Conservation (phyloP, 2,329 filamentous ascomycete species). For the Pseudogymnoascus sp. region DNA sequence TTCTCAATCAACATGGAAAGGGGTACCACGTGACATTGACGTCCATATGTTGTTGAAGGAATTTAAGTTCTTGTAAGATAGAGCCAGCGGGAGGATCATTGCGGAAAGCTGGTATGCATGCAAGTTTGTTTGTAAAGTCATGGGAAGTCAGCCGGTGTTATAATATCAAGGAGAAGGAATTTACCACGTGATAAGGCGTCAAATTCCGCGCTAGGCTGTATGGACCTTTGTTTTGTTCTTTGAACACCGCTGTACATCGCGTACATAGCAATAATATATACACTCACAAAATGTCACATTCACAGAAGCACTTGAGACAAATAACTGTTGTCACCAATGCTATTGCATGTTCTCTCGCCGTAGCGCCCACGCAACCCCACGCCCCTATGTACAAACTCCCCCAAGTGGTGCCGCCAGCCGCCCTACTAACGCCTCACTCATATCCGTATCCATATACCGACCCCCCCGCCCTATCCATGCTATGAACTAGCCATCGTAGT, state of each 20-base stretch:
- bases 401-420: constrained; percentile 3
- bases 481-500: constrained; percentile 3
- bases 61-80: background rate
- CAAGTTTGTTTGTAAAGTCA: background rate
- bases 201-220: background rate
- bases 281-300: background rate
- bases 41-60: background rate
- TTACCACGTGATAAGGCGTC: background rate
- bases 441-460: background rate
- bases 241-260: background rate
- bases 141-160: background rate
- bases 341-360: background rate
- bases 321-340: background rate
- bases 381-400: background rate
- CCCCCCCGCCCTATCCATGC: background rate
- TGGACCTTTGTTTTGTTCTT: background rate
- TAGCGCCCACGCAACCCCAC: background rate
- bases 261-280: background rate
- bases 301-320: background rate
- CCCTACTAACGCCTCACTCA: constrained; percentile 3
- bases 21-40: background rate
- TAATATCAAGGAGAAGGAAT: background rate
- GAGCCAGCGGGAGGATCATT: background rate
- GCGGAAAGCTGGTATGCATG: background rate
- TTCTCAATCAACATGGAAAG: background rate